A percentile compares a stretch with the other conserved stretches of the same genome.
phyloP scores from a whole-genome alignment of 306 rosid genomes.

The Pyrus communis region DNA sequence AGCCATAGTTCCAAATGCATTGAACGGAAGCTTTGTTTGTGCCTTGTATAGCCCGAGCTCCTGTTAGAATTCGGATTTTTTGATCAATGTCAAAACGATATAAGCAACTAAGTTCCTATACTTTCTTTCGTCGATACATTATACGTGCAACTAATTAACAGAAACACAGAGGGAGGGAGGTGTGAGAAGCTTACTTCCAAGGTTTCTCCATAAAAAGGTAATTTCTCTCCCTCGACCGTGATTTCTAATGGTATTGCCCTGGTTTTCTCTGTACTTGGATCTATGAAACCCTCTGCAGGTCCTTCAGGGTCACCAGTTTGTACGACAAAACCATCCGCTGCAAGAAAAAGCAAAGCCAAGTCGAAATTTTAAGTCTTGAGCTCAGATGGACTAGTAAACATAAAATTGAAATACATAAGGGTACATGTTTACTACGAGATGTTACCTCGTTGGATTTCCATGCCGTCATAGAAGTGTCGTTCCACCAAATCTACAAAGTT shows the following conservation, averaged over 20 bases:
- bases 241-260: conserved; percentile 81
- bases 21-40: conserved; percentile 93
- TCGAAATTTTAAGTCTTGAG: background rate
- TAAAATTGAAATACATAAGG: background rate
- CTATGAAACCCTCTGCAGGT: conserved; percentile 97
- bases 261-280: conserved; percentile 89
- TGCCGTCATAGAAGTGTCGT: conserved; percentile 90
- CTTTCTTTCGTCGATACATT: too few species aligned
- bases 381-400: background rate
- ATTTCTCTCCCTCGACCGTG: conserved; percentile 69
- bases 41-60: conserved; percentile 99
- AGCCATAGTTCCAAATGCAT: conserved; percentile 99
- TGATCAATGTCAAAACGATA: background rate
- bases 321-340: conserved; percentile 97
- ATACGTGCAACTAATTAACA: background rate
- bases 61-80: conserved; percentile 31
- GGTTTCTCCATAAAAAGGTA: conserved; percentile 83
- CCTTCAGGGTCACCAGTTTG: conserved; percentile 99
- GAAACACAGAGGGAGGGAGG: background rate
- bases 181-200: conserved; percentile 61
- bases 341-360: conserved; percentile 2
- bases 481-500: conserved; percentile 89
- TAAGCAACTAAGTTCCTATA: background rate
- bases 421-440: conserved; percentile 1
- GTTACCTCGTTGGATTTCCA: conserved; percentile 97